phyloP scores from a whole-genome alignment of 148 eudicot species.

The Mesembryanthemum crystallinum region DNA sequence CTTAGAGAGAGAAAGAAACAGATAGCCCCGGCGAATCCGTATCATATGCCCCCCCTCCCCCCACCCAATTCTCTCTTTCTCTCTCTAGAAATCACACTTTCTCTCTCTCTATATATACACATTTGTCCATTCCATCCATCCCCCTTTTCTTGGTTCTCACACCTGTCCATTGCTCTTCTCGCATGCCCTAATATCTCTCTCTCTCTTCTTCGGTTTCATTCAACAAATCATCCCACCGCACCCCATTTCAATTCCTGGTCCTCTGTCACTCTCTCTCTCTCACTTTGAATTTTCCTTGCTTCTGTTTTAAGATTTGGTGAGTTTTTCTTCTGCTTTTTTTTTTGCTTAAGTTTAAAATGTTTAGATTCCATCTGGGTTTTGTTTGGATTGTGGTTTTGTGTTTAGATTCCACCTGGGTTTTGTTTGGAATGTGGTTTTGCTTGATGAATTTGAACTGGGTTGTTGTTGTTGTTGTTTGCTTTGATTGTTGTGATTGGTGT shows the following conservation, averaged over 20 bases:
- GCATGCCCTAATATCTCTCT: constrained; percentile 38
- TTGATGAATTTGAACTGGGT: constrained; percentile 17
- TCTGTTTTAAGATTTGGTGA: constrained; percentile 23
- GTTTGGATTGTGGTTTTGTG: background rate
- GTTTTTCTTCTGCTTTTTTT: constrained; percentile 9
- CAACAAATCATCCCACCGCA: constrained; percentile 2
- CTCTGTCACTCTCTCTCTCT: constrained; percentile 6
- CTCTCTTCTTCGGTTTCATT: background rate
- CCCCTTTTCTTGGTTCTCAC: constrained; percentile 26
- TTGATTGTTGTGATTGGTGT: constrained; percentile 8
- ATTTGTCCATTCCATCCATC: too few species aligned
- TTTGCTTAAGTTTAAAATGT: background rate
- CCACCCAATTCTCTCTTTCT: too few species aligned
- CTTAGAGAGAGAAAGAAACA: too few species aligned
- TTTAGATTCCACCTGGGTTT: constrained; percentile 17
- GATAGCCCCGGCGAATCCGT: too few species aligned
- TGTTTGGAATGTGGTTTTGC: constrained; percentile 15
- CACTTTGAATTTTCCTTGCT: constrained; percentile 17
- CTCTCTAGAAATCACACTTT: too few species aligned
- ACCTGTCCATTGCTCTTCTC: constrained; percentile 12
- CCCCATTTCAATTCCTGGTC: constrained; percentile 6
- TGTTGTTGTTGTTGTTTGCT: constrained; percentile 11
- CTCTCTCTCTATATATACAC: too few species aligned
- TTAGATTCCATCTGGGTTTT: constrained; percentile 4
- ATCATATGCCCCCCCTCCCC: too few species aligned